Base-by-base conservation (phyloP, 768 basidiomycete species). In the Tulasnella sp. region DNA sequence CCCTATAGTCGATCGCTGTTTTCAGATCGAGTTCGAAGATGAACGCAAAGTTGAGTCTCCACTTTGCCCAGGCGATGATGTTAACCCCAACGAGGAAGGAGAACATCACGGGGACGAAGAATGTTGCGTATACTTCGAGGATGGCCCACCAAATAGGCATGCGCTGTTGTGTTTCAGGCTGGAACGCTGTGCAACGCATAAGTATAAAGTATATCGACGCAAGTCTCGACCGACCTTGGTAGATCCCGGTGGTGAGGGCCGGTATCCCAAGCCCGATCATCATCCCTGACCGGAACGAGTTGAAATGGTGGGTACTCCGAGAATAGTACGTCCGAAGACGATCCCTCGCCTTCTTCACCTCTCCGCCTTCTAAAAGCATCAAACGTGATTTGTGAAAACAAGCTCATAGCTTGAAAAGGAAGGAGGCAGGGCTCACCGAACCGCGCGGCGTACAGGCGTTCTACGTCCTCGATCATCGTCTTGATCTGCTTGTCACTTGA, bases 31-130 rank as follows among this genome's bases (percentile, higher is more conserved):
- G 67, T 67, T 86, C 85, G 64, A 93, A 87, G 34, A 93, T 87
- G 67, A 97, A 94, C n/a, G 82, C 77, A 64, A 92, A 94, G 66
- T 97, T 98, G 63, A 99, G 90, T 43, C 85, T 75, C 4, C 82
- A 72, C 4, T 70, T 69, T 0, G 79, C 74, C 84, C 87, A 99
- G 0, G 83, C 84, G 19, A 82, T 62, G 4, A 98, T 62, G 66
- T 99, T 97, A n/a, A 86, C 57, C 23, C 88, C 86, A 53, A 98
- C 78, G 0, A 96, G 70, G 31, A 89, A 59, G 1, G 80, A 73
- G 64, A 96, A 85, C 2, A 94, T 60, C 5, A 83, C 73, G 0
- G 92, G 91, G 3, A 96, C 67, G 41, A 81, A 68, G 23, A 94
- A 68, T 4, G 83, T 74, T 0, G 77, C 82, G 65, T 96, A 99